A percentile compares a stretch with the other conserved stretches of the same genome.
Evolutionary conservation across 1,139 yeast genomes (phyloP).

Genomic region (Saccharomycopsis phalli): DNA sequence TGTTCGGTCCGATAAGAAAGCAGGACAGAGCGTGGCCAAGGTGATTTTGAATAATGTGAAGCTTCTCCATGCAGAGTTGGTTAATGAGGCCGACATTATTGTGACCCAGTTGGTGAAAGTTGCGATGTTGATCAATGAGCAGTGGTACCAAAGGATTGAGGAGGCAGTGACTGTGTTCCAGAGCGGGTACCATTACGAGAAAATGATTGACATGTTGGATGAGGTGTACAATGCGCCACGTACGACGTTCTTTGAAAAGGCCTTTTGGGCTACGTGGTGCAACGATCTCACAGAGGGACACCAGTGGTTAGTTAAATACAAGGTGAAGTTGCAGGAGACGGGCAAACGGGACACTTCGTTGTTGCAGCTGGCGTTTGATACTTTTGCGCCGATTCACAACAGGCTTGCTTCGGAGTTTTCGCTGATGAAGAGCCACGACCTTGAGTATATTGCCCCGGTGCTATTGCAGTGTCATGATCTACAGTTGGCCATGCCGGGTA

Average conservation of each 20-base stretch:
- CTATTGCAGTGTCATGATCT: slow-evolving; percentile 69
- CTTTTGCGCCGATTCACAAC: slow-evolving; percentile 53
- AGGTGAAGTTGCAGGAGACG: slow-evolving; percentile 31
- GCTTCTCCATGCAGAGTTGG: slow-evolving; percentile 73
- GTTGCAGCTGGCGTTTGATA: slow-evolving; percentile 28
- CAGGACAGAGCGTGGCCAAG: slow-evolving; percentile 84
- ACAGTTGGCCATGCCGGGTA: slow-evolving; percentile 90
- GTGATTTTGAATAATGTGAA: slow-evolving; percentile 90
- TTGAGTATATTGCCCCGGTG: slow-evolving; percentile 91
- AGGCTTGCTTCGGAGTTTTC: slow-evolving; percentile 72
- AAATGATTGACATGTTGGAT: slow-evolving; percentile 85
- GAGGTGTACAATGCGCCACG: slow-evolving; percentile 79
- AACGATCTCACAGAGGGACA: slow-evolving; percentile 88
- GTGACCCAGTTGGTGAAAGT: slow-evolving; percentile 88
- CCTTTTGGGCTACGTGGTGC: slow-evolving; percentile 91
- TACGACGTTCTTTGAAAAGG: slow-evolving; percentile 87
- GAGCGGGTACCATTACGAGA: slow-evolving; percentile 90
- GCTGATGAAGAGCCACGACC: slow-evolving; percentile 19
- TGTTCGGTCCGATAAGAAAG: slow-evolving; percentile 83
- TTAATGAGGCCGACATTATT: slow-evolving; percentile 90
- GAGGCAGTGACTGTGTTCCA: slow-evolving; percentile 92
- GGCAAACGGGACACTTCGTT: slow-evolving; percentile 74
- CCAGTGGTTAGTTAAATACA: slow-evolving; percentile 84
- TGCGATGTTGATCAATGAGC: slow-evolving; percentile 95
- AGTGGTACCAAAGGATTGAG: slow-evolving; percentile 96